Percentiles rank a stretch among this genome's conserved stretches.
phyloP scores from a whole-genome alignment of 352 stramenopile genomes.

The Globisporangium megalacanthum region DNA sequence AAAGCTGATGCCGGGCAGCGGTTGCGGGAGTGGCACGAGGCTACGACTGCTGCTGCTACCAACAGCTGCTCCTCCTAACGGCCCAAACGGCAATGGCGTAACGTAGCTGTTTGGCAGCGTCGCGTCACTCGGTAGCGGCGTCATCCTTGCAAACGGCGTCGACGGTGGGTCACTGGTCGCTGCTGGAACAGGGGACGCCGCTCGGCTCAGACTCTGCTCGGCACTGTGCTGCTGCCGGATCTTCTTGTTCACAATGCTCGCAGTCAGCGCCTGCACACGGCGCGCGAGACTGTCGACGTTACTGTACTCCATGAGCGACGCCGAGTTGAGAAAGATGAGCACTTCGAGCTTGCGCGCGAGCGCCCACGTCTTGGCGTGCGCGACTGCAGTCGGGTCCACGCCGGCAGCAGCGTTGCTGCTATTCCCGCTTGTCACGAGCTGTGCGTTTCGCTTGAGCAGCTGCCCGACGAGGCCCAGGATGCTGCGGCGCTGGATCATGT shows the following conservation, averaged over 20 bases:
- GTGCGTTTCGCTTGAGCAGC: conserved; percentile 53
- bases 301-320: conserved; percentile 73
- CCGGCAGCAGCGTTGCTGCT: background rate
- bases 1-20: conserved; percentile 28
- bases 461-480: conserved; percentile 66
- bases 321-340: conserved; percentile 78
- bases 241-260: conserved; percentile 83
- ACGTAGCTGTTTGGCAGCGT: too few relatives aligned
- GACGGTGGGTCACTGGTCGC: background rate
- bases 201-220: too few relatives aligned
- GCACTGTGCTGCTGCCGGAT: conserved; percentile 47
- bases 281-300: conserved; percentile 76
- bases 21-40: background rate
- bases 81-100: too few relatives aligned
- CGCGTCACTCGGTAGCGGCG: too few relatives aligned
- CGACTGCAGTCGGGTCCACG: conserved; percentile 9
- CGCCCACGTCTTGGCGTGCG: conserved; percentile 51
- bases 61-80: too few relatives aligned
- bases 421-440: conserved; percentile 20
- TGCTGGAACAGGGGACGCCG: too few relatives aligned
- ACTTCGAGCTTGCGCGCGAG: conserved; percentile 80
- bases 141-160: too few relatives aligned
- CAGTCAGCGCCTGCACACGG: conserved; percentile 73
- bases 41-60: background rate
- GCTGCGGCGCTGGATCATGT: conserved; percentile 57